Percentiles rank a stretch among this genome's conserved stretches.
phyloP scores from a whole-genome alignment of 176 grass and related monocot species.

The Carex cristatella region DNA sequence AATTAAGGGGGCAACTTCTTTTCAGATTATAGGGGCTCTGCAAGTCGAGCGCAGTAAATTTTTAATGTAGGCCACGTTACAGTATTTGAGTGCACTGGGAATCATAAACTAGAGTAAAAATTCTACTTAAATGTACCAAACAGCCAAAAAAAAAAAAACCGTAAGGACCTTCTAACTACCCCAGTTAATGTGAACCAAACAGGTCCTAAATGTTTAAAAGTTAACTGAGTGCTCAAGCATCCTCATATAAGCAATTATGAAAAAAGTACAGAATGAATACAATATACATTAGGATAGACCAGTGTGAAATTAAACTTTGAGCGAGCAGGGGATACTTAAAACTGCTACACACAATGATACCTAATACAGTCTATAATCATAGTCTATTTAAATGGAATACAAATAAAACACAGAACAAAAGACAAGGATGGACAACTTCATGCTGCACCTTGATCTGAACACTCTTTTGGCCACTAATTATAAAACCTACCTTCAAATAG shows the following conservation, averaged over 20 bases:
- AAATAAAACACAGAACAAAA: neutral
- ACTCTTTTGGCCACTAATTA: neutral
- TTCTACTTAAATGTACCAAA: no score
- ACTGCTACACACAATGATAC: neutral
- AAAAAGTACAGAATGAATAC: neutral
- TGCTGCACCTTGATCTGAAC: neutral
- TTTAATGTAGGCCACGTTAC: no score
- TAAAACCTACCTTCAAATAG: conserved; percentile 76
- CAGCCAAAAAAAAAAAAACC: no score
- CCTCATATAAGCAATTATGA: neutral
- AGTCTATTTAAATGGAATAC: no score
- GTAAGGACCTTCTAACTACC: no score
- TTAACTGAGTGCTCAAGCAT: neutral
- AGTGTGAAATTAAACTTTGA: neutral
- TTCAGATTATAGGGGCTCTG: no score
- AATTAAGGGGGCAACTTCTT: no score
- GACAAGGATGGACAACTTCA: neutral
- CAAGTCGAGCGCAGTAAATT: no score
- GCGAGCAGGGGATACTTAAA: neutral
- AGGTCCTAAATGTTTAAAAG: neutral
- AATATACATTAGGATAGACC: neutral
- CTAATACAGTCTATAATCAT: neutral
- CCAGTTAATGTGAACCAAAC: no score
- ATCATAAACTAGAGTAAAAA: no score
- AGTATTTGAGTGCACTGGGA: no score